Evolutionary conservation across 495 filamentous ascomycete genomes (phyloP).

Genomic region (Staphylotrichum longicolle): DNA sequence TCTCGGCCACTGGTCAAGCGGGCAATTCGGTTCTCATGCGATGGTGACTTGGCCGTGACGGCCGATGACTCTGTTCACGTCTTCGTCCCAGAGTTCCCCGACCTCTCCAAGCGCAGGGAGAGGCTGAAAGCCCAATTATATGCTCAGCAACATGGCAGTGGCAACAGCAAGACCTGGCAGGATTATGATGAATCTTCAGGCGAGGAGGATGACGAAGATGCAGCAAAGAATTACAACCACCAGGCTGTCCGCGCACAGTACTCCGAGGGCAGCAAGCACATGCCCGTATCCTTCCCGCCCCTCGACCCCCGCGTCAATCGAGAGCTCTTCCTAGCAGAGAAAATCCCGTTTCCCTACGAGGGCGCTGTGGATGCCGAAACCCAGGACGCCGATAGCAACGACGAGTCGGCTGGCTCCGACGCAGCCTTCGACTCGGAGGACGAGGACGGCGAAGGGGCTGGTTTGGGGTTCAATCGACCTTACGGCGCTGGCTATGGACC

Average conservation of each 20-base stretch:
- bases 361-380: slow-evolving; percentile 15
- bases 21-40: slow-evolving; percentile 49
- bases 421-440: slow-evolving; percentile 17
- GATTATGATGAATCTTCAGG: slow-evolving; percentile 25
- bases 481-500: slow-evolving; percentile 44
- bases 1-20: slow-evolving; percentile 44
- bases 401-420: slow-evolving; percentile 15
- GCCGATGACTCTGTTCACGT: slow-evolving; percentile 50
- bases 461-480: slow-evolving; percentile 26
- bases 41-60: slow-evolving; percentile 47
- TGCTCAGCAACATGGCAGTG: not conserved
- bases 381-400: slow-evolving; percentile 20
- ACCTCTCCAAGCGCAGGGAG: slow-evolving; percentile 24
- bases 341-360: slow-evolving; percentile 30
- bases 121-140: slow-evolving; percentile 2
- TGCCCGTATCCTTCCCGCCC: slow-evolving; percentile 38
- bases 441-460: slow-evolving; percentile 7
- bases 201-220: slow-evolving; percentile 20
- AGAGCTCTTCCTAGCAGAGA: slow-evolving; percentile 32
- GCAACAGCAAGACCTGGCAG: not conserved
- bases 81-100: slow-evolving; percentile 45
- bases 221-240: slow-evolving; percentile 8
- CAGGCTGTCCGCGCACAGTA: slow-evolving; percentile 30
- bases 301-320: slow-evolving; percentile 38
- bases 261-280: slow-evolving; percentile 36